Conservation (phyloP, 164 flowering plant genomes). For the Malania oleifera region DNA sequence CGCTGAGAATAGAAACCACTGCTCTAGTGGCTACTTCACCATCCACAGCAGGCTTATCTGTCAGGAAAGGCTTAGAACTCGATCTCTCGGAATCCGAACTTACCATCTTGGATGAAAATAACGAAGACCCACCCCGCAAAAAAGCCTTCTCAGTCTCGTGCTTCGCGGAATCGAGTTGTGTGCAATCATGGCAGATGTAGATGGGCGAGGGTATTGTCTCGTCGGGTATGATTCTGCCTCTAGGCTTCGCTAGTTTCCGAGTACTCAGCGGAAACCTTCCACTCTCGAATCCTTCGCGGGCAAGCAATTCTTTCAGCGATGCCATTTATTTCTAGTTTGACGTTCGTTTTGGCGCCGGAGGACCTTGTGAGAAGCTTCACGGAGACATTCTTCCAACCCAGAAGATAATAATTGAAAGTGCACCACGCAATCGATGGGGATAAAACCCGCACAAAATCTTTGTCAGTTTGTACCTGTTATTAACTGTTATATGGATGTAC, state of each 20-base stretch:
- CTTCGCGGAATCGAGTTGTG: conserved; percentile 21
- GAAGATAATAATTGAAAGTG: conserved; percentile 11
- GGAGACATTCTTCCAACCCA: conserved; percentile 13
- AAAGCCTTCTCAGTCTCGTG: conserved; percentile 17
- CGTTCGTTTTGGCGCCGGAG: background rate
- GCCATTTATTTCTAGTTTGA: conserved; percentile 24
- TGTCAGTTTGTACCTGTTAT: too few species aligned
- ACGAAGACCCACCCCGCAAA: conserved; percentile 23
- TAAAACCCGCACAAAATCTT: too few species aligned
- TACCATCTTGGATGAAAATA: conserved; percentile 18
- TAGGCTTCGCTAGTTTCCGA: conserved; percentile 15
- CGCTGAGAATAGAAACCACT: conserved; percentile 51
- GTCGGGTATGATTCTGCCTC: conserved; percentile 9
- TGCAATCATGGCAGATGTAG: conserved; percentile 46
- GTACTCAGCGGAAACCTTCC: conserved; percentile 6
- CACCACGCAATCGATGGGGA: too few species aligned
- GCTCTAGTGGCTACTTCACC: conserved; percentile 53
- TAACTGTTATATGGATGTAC: too few species aligned
- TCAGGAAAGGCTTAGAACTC: conserved; percentile 8
- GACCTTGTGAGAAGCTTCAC: background rate
- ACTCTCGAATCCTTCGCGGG: conserved; percentile 41
- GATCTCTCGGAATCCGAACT: conserved; percentile 26
- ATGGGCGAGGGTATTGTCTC: conserved; percentile 35
- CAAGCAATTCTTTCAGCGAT: conserved; percentile 48
- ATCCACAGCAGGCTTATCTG: conserved; percentile 39